Evolutionary conservation across 352 stramenopile species (phyloP).

Genomic region (Elongisporangium prolatum): DNA sequence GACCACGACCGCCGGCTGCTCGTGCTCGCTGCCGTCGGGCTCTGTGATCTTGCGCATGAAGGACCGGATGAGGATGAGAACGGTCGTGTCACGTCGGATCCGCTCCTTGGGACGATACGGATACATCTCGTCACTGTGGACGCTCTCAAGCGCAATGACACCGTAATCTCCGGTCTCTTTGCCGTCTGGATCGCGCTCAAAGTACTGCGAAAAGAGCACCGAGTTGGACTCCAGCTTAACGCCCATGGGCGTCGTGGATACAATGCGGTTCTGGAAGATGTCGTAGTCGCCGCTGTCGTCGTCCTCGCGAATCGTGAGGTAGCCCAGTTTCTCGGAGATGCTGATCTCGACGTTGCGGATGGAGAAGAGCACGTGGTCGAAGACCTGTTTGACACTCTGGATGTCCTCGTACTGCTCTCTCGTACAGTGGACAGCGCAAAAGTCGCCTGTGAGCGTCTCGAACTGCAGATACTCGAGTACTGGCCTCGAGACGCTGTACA

Average conservation of each 20-base stretch:
- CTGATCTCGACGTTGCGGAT: slow-evolving; percentile 38
- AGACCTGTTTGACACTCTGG: slow-evolving; percentile 26
- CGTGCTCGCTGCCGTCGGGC: slow-evolving; percentile 1
- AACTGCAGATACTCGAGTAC: slow-evolving; percentile 38
- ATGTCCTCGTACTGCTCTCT: slow-evolving; percentile 28
- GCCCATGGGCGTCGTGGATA: slow-evolving; percentile 24
- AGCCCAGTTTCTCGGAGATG: slow-evolving; percentile 31
- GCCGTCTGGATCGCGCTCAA: slow-evolving; percentile 16
- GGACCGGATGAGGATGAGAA: slow-evolving; percentile 19
- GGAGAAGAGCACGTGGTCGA: slow-evolving; percentile 27
- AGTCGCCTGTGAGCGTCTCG: slow-evolving; percentile 32
- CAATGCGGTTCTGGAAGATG: slow-evolving; percentile 26
- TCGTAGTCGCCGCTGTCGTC: slow-evolving; percentile 23
- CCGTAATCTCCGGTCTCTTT: slow-evolving; percentile 22
- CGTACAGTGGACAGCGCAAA: slow-evolving; percentile 40
- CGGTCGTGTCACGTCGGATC: slow-evolving; percentile 36
- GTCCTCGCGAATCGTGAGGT: slow-evolving; percentile 35
- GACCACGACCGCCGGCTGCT: slow-evolving; percentile 3
- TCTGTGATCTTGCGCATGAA: slow-evolving; percentile 6
- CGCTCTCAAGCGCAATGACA: slow-evolving; percentile 39
- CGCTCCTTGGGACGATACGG: slow-evolving; percentile 42
- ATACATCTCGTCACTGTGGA: slow-evolving; percentile 43
- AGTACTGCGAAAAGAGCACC: slow-evolving; percentile 32
- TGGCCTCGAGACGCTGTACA: slow-evolving; percentile 18
- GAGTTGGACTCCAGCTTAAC: slow-evolving; percentile 31